Evolutionary conservation across 345 rosid species (phyloP).

Genomic region (Arabidopsis suecica): DNA sequence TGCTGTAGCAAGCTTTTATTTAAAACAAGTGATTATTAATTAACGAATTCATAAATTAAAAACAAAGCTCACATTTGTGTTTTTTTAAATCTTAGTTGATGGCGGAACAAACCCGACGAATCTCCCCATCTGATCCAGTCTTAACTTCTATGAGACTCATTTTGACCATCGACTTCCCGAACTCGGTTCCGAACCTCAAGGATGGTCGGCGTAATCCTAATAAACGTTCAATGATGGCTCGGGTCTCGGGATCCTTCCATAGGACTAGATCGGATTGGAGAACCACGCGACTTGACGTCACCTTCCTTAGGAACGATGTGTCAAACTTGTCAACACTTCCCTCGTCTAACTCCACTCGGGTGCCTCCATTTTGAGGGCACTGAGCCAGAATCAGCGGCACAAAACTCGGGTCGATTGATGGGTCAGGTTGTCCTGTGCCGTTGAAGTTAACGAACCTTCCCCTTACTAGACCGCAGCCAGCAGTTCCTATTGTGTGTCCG

Average conservation of each 20-base stretch:
- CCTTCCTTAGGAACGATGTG: conserved; percentile 49
- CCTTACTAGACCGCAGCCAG: conserved; percentile 49
- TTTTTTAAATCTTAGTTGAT: too few relatives aligned
- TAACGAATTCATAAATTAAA: conserved; percentile 7
- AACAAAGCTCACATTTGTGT: conserved; percentile 10
- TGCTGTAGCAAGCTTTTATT: conserved; percentile 26
- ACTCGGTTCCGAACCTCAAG: conserved; percentile 50
- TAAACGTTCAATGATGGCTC: conserved; percentile 39
- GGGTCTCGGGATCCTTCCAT: conserved; percentile 48
- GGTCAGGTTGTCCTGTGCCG: conserved; percentile 45
- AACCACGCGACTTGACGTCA: conserved; percentile 49
- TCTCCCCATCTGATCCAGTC: conserved; percentile 53
- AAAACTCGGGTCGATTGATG: conserved; percentile 43
- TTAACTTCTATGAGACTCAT: conserved; percentile 62
- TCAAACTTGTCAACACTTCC: conserved; percentile 51
- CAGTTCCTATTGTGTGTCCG: conserved; percentile 58
- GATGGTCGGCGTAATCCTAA: conserved; percentile 40
- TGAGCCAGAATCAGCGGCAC: conserved; percentile 33
- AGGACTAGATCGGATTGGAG: conserved; percentile 49
- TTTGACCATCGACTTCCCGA: conserved; percentile 59
- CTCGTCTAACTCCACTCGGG: conserved; percentile 46
- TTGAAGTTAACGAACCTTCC: conserved; percentile 50
- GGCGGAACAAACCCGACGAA: conserved; percentile 54
- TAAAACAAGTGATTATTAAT: conserved; percentile 7
- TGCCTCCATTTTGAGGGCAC: conserved; percentile 42